phyloP scores from a whole-genome alignment of 805 yeast genomes.

The Ogataea henricii region DNA sequence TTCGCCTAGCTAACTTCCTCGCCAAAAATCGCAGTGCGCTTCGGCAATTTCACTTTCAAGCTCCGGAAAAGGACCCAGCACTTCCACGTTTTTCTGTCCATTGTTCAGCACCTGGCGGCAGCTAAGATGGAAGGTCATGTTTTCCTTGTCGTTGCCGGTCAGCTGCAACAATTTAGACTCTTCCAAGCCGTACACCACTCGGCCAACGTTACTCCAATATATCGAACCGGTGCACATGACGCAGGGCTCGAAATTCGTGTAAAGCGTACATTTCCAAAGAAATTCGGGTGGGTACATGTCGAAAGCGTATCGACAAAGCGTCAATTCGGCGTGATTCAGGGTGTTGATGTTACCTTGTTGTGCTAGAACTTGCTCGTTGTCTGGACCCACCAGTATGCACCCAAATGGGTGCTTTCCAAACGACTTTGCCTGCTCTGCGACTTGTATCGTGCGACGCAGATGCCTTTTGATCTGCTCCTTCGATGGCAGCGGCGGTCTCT shows the following conservation, averaged over 20 bases:
- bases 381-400: slow-evolving; percentile 31
- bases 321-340: slow-evolving; percentile 33
- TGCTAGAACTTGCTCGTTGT: slow-evolving; percentile 24
- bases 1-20: background rate
- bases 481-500: slow-evolving; percentile 17
- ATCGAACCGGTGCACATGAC: slow-evolving; percentile 34
- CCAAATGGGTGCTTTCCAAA: slow-evolving; percentile 35
- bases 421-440: slow-evolving; percentile 24
- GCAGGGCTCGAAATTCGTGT: slow-evolving; percentile 36
- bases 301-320: slow-evolving; percentile 27
- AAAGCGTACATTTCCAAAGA: slow-evolving; percentile 33
- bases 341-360: slow-evolving; percentile 33
- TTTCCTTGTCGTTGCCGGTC: slow-evolving; percentile 30
- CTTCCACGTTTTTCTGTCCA: slow-evolving; percentile 33
- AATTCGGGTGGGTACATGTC: slow-evolving; percentile 22
- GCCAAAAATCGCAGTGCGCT: slow-evolving; percentile 33
- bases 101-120: slow-evolving; percentile 23
- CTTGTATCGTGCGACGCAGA: slow-evolving; percentile 17
- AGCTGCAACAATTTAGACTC: slow-evolving; percentile 24
- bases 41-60: slow-evolving; percentile 22
- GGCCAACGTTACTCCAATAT: slow-evolving; percentile 34
- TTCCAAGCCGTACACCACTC: slow-evolving; percentile 29
- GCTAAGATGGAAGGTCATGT: slow-evolving; percentile 30
- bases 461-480: slow-evolving; percentile 7
- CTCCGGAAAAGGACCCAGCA: slow-evolving; percentile 30